Evolutionary conservation across 345 rosid species (phyloP).

Genomic region (Lenwebbia sp.): DNA sequence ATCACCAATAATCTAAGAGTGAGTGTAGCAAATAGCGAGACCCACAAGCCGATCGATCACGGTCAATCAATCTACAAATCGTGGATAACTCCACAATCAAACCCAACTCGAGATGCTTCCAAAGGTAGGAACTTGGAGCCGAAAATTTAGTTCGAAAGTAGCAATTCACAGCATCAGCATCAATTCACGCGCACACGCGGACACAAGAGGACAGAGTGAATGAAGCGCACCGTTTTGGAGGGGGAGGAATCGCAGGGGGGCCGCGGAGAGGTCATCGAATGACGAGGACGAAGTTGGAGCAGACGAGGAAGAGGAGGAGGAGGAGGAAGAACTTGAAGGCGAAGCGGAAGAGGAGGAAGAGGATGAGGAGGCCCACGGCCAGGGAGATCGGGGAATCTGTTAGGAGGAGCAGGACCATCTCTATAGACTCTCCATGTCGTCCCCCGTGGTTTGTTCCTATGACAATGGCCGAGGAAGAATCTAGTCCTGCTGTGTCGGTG

Average conservation of each 20-base stretch:
- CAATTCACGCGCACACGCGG: background rate
- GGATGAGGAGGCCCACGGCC: constrained; percentile 17
- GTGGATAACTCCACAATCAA: background rate
- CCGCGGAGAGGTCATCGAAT: constrained; percentile 29
- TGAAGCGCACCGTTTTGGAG: constrained; percentile 32
- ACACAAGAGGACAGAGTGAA: background rate
- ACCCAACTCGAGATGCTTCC: background rate
- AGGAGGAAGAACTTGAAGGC: constrained; percentile 20
- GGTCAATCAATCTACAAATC: background rate
- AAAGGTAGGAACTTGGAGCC: background rate
- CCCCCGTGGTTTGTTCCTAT: background rate
- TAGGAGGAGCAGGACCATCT: constrained; percentile 11
- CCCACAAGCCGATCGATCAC: background rate
- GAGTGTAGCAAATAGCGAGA: background rate
- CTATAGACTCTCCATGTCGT: constrained; percentile 4
- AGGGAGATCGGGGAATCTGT: constrained; percentile 35
- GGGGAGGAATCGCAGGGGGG: constrained; percentile 21
- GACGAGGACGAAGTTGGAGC: constrained; percentile 28
- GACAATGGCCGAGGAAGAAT: background rate
- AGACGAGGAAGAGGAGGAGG: constrained; percentile 27
- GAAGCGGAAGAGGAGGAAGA: constrained; percentile 28
- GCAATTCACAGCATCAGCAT: background rate
- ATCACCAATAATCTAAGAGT: background rate
- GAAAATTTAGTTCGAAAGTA: background rate
- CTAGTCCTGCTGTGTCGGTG: background rate